Evolutionary conservation across 352 stramenopile genomes (phyloP).

Genomic region (Globisporangium cylindrosporum): DNA sequence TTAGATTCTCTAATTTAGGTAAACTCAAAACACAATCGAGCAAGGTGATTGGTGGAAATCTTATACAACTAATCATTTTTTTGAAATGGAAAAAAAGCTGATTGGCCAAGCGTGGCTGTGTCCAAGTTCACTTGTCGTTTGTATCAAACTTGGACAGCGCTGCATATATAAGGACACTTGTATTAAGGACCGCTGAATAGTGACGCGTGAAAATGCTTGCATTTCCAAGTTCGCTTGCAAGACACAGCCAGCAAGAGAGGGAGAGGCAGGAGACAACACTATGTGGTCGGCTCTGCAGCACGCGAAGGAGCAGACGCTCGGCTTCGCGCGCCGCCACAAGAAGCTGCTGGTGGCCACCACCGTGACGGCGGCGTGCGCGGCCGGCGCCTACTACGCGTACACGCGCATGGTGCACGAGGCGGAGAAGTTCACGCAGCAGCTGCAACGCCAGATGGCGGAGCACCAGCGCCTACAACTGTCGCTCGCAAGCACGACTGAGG

Average conservation of each 20-base stretch:
- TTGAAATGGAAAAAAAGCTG: too few relatives aligned
- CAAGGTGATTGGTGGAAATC: too few relatives aligned
- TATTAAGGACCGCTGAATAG: background rate
- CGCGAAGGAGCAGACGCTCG: conserved; percentile 41
- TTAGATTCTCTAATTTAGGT: too few relatives aligned
- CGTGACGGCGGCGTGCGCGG: conserved; percentile 47
- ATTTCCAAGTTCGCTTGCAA: conserved; percentile 1
- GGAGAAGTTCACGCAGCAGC: conserved; percentile 64
- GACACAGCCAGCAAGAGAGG: conserved; percentile 1
- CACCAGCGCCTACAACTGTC: conserved; percentile 74
- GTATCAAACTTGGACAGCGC: too few relatives aligned
- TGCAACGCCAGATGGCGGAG: conserved; percentile 70
- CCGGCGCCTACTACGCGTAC: conserved; percentile 70
- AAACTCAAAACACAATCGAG: too few relatives aligned
- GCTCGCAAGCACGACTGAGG: conserved; percentile 66
- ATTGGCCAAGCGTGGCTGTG: too few relatives aligned
- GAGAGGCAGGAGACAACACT: background rate
- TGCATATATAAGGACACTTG: background rate
- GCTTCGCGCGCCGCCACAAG: conserved; percentile 71
- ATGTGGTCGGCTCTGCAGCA: conserved; percentile 79
- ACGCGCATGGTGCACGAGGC: conserved; percentile 57
- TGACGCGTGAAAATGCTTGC: background rate
- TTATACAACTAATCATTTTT: too few relatives aligned
- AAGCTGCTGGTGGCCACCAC: conserved; percentile 50
- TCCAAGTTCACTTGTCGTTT: too few relatives aligned